Evolutionary conservation across 768 basidiomycete genomes (phyloP).

Genomic region (Butyriboletus loyo): DNA sequence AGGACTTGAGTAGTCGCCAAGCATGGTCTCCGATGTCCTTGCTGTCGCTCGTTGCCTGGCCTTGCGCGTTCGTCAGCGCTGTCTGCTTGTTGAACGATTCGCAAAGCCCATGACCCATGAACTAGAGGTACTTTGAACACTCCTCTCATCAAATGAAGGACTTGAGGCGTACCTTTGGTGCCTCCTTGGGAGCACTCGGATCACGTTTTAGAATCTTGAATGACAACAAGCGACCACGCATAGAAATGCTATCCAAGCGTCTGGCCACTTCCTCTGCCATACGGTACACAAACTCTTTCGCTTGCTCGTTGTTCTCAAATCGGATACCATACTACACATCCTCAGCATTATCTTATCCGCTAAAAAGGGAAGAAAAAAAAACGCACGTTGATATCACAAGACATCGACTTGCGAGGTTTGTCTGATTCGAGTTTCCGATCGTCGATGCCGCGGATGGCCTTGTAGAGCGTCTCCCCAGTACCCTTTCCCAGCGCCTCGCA

Average conservation of each 20-base stretch:
- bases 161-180: conserved; percentile 72
- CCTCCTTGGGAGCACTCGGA: conserved; percentile 81
- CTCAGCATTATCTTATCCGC: not conserved
- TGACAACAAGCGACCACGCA: conserved; percentile 73
- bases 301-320: conserved; percentile 80
- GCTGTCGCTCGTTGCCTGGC: conserved; percentile 70
- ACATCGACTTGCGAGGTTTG: conserved; percentile 86
- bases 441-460: conserved; percentile 82
- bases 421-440: conserved; percentile 75
- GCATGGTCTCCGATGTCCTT: conserved; percentile 72
- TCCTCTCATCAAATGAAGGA: not conserved
- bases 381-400: conserved; percentile 92
- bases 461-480: conserved; percentile 82
- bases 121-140: conserved; percentile 42
- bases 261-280: conserved; percentile 76
- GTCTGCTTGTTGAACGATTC: conserved; percentile 77
- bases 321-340: conserved; percentile 84
- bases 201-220: conserved; percentile 89
- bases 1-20: conserved; percentile 67
- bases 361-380: not conserved
- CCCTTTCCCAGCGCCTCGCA: conserved; percentile 73
- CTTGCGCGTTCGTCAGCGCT: conserved; percentile 54
- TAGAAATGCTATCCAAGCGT: conserved; percentile 63
- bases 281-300: conserved; percentile 71
- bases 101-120: conserved; percentile 88